Base-by-base conservation (phyloP, 1,284 basidiomycete genomes). In the Ceratobasidium sp. region DNA sequence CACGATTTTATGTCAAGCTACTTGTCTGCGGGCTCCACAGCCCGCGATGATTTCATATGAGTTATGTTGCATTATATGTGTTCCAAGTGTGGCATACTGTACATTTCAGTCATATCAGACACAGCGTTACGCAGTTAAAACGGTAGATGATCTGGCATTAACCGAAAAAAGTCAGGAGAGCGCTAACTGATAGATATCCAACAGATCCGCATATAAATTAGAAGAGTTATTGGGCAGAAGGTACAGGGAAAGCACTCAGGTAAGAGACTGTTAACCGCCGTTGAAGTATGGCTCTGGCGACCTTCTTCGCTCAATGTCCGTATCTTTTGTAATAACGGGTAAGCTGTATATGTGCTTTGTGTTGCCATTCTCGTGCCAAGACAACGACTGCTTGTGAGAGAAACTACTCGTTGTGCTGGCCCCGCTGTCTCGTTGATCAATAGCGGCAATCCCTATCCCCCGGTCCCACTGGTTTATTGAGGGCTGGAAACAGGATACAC, bases 221-320 rank as follows among this genome's bases (percentile, higher is more conserved):
- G 8, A 6, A 6, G 36, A 39, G 6, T 21, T 32, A 62, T 21
- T 18, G 43, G 3, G 8, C 28, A 32, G 32, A 30, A 9, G 21
- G 39, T 12, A 10, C 23, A 2, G 61, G 61, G 46, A 52, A 36
- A 32, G 46, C 16, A 10, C 61, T 46, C 18, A 65, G 28, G 32
- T 52, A 65, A 28, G 61, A 50, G 6, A 65, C 10, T n/a, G 28
- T 52, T 16, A 65, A 16, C 61, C 61, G 10, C 61, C 61, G 3
- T 28, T 36, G 3, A 32, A 28, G 21, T 65, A 39, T 32, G 26
- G 32, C 53, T 52, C 61, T 21, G 48, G 34, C 10, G 23, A 28
- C 5, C 43, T 41, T 14, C 61, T 46, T 34, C 46, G 61, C 30
- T 65, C 61, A 18, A 65, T 26, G 16, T 65, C 61, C 1, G 48